Evolutionary conservation across 129 eudicot species (phyloP).

Genomic region (Arctium lappa): DNA sequence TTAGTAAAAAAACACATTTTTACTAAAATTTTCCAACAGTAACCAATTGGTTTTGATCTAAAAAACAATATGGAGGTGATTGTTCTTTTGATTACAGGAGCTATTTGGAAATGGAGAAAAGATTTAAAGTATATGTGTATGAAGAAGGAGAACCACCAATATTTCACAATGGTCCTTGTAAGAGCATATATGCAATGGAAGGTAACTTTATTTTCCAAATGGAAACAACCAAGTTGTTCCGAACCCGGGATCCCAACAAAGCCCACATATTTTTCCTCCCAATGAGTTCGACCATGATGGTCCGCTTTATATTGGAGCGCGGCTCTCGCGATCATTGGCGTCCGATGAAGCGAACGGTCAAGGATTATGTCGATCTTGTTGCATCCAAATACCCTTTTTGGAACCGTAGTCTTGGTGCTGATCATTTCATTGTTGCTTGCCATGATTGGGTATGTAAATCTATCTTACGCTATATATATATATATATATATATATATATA

Average conservation of each 20-base stretch:
- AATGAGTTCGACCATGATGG: conserved; percentile 37
- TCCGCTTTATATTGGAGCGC: conserved; percentile 29
- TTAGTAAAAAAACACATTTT: too few species aligned
- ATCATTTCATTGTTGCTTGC: conserved; percentile 61
- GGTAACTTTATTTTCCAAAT: conserved; percentile 47
- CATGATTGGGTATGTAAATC: conserved; percentile 52
- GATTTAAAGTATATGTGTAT: conserved; percentile 36
- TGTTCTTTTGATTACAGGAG: conserved; percentile 31
- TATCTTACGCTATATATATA: neutral
- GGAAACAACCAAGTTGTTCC: conserved; percentile 36
- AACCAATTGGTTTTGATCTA: neutral
- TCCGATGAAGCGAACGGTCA: conserved; percentile 34
- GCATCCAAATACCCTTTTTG: conserved; percentile 43
- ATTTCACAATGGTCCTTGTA: conserved; percentile 37
- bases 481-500: too few species aligned
- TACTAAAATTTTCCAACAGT: neutral
- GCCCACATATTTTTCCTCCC: conserved; percentile 55
- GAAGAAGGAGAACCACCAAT: conserved; percentile 60
- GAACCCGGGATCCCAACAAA: conserved; percentile 42
- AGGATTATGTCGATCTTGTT: conserved; percentile 37
- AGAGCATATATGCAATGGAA: conserved; percentile 45
- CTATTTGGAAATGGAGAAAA: conserved; percentile 51
- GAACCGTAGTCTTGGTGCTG: conserved; percentile 52
- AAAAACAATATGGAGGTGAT: neutral
- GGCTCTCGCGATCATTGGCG: conserved; percentile 36